A percentile compares a stretch with the other conserved stretches of the same genome.
These are phyloP conservation scores for Davidsoniella eucalypti DNA, from an alignment of 2,329 filamentous ascomycete species.

Conservation along the genomic window DNA sequence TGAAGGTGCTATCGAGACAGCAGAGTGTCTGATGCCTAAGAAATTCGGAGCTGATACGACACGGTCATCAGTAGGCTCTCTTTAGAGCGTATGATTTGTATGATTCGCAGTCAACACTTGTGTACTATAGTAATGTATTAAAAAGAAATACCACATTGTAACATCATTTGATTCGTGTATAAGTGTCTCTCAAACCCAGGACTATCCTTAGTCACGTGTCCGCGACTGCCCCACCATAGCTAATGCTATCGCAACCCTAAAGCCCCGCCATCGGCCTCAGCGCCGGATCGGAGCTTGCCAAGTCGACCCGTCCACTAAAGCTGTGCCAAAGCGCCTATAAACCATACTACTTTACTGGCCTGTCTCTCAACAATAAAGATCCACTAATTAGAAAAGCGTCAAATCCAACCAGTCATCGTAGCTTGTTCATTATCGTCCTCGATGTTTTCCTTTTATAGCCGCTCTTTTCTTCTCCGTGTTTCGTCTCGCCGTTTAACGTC, in stretches of 20 bases:
- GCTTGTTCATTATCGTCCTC: no score
- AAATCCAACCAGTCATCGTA: no score
- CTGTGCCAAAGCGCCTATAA: not conserved
- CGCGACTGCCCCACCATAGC: conserved; percentile 5
- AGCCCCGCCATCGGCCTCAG: conserved; percentile 6
- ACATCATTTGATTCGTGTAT: no score
- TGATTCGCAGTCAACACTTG: no score
- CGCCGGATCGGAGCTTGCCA: conserved; percentile 10
- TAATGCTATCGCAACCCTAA: not conserved
- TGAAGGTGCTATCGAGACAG: conserved; percentile 71
- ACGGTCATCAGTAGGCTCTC: conserved; percentile 10
- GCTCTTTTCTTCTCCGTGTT: not conserved
- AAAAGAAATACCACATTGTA: no score
- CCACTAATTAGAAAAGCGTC: no score
- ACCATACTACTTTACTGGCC: not conserved
- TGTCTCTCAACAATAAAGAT: no score
- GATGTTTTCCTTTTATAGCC: not conserved
- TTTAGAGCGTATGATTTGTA: not conserved
- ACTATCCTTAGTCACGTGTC: no score
- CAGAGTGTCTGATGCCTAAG: conserved; percentile 45
- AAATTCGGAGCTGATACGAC: conserved; percentile 32
- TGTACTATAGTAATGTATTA: no score
- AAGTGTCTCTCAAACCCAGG: no score
- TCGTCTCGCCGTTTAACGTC: not conserved
- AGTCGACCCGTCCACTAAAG: no score